Evolutionary conservation across 352 stramenopile genomes (phyloP).

Genomic region (Globisporangium cylindrosporum): DNA sequence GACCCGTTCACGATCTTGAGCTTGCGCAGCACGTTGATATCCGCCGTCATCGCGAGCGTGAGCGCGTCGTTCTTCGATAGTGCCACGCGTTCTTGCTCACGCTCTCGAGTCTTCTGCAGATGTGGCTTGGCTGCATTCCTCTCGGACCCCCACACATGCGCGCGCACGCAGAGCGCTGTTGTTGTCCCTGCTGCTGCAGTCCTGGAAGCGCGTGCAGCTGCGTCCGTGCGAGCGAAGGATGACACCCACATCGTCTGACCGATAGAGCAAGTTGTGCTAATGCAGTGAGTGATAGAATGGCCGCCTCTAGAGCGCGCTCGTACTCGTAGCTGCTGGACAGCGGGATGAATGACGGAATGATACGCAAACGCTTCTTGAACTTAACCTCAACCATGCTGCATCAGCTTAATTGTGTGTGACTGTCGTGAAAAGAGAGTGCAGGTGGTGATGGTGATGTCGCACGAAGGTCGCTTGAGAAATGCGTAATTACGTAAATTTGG

Average conservation of each 20-base stretch:
- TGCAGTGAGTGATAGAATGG: slow-evolving; percentile 1
- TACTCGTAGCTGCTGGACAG: background rate
- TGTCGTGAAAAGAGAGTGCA: background rate
- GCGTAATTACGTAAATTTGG: slow-evolving; percentile 15
- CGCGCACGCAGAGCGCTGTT: slow-evolving; percentile 19
- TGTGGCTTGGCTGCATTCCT: background rate
- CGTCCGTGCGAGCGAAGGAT: slow-evolving; percentile 33
- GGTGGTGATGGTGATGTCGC: background rate
- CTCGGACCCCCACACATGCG: slow-evolving; percentile 33
- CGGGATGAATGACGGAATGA: slow-evolving; percentile 17
- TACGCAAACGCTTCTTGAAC: slow-evolving; percentile 30
- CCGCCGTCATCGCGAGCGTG: slow-evolving; percentile 32
- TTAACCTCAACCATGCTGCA: slow-evolving; percentile 9
- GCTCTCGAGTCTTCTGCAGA: background rate
- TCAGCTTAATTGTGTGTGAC: background rate
- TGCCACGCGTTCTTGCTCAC: background rate
- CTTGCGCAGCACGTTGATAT: slow-evolving; percentile 39
- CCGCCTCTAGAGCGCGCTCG: background rate
- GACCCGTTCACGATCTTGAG: slow-evolving; percentile 49
- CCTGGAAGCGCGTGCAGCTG: background rate
- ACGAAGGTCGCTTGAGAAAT: slow-evolving; percentile 12
- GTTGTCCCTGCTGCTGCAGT: background rate
- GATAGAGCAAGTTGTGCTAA: background rate
- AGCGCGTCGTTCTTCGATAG: slow-evolving; percentile 26
- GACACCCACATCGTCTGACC: slow-evolving; percentile 46